Percentiles rank a stretch among this genome's conserved stretches.
These are phyloP conservation scores for Mentha longifolia DNA, from an alignment of 257 asterid species.

Conservation along the genomic window DNA sequence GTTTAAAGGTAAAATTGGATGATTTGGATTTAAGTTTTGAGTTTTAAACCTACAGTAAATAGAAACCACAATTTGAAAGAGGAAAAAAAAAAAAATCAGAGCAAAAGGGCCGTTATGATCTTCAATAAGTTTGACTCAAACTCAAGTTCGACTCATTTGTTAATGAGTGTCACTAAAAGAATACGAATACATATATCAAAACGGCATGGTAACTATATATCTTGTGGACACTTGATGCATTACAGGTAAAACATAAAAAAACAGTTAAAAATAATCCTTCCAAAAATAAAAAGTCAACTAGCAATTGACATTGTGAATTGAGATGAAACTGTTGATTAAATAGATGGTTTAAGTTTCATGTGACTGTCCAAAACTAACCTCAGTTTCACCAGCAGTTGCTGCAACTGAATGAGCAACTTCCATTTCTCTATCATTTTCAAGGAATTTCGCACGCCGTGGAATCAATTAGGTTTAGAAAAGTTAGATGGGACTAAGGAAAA, in stretches of 20 bases:
- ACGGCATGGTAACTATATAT: too few species aligned
- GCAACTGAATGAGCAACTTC: constrained; percentile 97
- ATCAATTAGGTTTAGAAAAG: constrained; percentile 12
- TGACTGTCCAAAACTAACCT: constrained; percentile 56
- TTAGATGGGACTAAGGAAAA: constrained; percentile 26
- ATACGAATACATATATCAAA: too few species aligned
- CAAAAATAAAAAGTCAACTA: background rate
- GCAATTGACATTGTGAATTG: constrained; percentile 14
- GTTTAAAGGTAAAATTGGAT: too few species aligned
- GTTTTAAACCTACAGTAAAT: too few species aligned
- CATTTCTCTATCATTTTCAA: constrained; percentile 89
- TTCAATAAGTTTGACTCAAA: too few species aligned
- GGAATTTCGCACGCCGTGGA: constrained; percentile 86
- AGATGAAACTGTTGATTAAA: constrained; percentile 4
- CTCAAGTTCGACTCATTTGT: too few species aligned
- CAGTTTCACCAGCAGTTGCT: constrained; percentile 91
- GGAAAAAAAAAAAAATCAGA: too few species aligned
- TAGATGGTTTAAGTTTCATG: constrained; percentile 3
- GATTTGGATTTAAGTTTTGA: too few species aligned
- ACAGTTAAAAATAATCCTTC: background rate
- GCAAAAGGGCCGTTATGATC: too few species aligned
- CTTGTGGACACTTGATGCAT: background rate
- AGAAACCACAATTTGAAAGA: too few species aligned
- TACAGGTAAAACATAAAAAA: background rate
- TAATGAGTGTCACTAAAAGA: too few species aligned